Percentiles rank a stretch among this genome's conserved stretches.
These are phyloP conservation scores for Forsythia viridissima DNA, from an alignment of 257 asterid genomes.

Conservation along the genomic window DNA sequence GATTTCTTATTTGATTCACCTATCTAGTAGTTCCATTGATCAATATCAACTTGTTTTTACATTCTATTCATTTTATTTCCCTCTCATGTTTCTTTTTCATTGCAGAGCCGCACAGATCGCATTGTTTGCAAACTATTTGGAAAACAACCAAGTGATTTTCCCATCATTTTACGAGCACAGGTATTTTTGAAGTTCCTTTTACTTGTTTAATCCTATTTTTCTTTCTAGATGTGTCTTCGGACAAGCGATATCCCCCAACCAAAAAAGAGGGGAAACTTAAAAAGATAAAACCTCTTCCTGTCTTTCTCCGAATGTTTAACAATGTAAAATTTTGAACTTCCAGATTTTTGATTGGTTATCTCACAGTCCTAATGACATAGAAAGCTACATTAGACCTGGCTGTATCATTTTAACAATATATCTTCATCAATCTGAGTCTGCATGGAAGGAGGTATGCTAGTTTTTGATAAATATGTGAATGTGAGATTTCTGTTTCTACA, in stretches of 20 bases:
- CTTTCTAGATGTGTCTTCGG: neutral
- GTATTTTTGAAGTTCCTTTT: conserved; percentile 30
- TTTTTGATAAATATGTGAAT: conserved; percentile 4
- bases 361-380: conserved; percentile 85
- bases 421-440: conserved; percentile 56
- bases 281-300: neutral
- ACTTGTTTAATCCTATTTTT: neutral
- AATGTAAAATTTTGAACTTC: conserved; percentile 26
- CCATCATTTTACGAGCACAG: conserved; percentile 69
- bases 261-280: neutral
- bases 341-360: conserved; percentile 95
- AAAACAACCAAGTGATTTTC: conserved; percentile 76
- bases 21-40: neutral
- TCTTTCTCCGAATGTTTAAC: conserved; percentile 23
- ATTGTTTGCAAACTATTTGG: conserved; percentile 85
- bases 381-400: conserved; percentile 93
- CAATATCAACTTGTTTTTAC: neutral
- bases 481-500: neutral
- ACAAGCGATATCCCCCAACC: neutral
- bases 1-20: conserved; percentile 21
- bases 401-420: conserved; percentile 75
- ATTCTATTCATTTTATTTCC: neutral
- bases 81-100: neutral
- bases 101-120: conserved; percentile 80
- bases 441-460: conserved; percentile 79